Percentiles rank a stretch among this genome's conserved stretches.
Conservation (phyloP, 345 rosid genomes). For the Pistacia atlantica region DNA sequence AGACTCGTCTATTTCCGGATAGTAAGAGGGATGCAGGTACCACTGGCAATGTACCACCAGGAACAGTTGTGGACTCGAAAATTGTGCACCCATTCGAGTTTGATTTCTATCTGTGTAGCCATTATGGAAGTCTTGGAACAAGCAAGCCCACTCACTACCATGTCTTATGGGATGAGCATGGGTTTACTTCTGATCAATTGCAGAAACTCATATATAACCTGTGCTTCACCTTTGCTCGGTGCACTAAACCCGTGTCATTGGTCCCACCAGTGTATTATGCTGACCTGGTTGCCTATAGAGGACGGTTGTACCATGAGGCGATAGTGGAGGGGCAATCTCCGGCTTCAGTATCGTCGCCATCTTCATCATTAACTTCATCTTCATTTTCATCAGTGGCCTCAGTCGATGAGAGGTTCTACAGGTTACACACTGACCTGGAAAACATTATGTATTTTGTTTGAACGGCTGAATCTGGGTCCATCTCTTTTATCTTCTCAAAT, state of each 20-base stretch:
- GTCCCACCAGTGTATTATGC: slow-evolving; percentile 90
- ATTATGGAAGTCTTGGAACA: slow-evolving; percentile 75
- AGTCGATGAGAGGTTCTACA: slow-evolving; percentile 45
- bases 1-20: slow-evolving; percentile 68
- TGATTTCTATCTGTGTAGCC: slow-evolving; percentile 84
- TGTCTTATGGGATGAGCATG: slow-evolving; percentile 73
- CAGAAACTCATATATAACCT: slow-evolving; percentile 73
- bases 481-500: not conserved
- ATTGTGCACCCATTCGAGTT: slow-evolving; percentile 75
- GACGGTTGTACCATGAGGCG: slow-evolving; percentile 71
- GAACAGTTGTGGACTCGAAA: slow-evolving; percentile 75
- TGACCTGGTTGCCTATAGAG: slow-evolving; percentile 80
- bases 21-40: slow-evolving; percentile 37
- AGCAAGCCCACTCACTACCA: slow-evolving; percentile 90
- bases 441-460: slow-evolving; percentile 75
- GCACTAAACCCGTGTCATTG: slow-evolving; percentile 80
- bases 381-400: slow-evolving; percentile 40
- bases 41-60: slow-evolving; percentile 65
- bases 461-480: slow-evolving; percentile 21
- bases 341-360: slow-evolving; percentile 40
- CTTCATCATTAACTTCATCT: slow-evolving; percentile 44
- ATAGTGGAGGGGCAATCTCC: slow-evolving; percentile 45
- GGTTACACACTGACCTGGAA: slow-evolving; percentile 63
- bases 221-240: slow-evolving; percentile 87
- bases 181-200: slow-evolving; percentile 60